Evolutionary conservation across 2,329 filamentous ascomycete genomes (phyloP).

Genomic region (Sclerotinia minor): DNA sequence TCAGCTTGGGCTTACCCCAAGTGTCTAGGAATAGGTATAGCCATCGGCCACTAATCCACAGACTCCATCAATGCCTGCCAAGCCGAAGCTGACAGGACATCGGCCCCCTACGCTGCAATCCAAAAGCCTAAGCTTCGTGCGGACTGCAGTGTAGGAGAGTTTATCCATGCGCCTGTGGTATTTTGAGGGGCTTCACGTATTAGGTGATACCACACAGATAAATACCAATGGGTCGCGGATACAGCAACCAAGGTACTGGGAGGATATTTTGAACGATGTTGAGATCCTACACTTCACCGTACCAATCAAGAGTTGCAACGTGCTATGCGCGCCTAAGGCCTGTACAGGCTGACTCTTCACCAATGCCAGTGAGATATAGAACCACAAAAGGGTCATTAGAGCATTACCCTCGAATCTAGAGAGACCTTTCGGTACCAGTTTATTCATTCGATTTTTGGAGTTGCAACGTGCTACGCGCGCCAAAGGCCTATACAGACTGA

Average conservation of each 20-base stretch:
- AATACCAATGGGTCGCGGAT: conserved; percentile 5
- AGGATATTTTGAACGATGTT: background rate
- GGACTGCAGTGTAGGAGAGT: background rate
- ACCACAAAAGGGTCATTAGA: background rate
- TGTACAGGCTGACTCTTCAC: background rate
- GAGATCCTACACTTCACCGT: background rate
- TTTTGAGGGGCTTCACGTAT: background rate
- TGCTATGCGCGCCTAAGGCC: background rate
- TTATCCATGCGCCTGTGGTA: conserved; percentile 10
- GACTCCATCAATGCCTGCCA: conserved; percentile 4
- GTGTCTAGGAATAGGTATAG: conserved; percentile 5
- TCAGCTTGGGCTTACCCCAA: too few relatives aligned
- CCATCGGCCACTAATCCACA: conserved; percentile 19
- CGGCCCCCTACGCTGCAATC: background rate
- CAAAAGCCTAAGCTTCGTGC: conserved; percentile 1
- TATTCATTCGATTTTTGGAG: background rate
- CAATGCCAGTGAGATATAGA: background rate
- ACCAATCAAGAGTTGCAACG: background rate
- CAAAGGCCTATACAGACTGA: background rate
- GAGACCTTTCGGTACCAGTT: background rate
- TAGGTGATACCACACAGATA: background rate
- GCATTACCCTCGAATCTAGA: background rate
- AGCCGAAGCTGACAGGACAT: conserved; percentile 13
- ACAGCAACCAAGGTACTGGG: conserved; percentile 7
- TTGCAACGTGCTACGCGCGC: background rate